Conservation (phyloP, 1,284 basidiomycete species). For the Malassezia sp. region DNA sequence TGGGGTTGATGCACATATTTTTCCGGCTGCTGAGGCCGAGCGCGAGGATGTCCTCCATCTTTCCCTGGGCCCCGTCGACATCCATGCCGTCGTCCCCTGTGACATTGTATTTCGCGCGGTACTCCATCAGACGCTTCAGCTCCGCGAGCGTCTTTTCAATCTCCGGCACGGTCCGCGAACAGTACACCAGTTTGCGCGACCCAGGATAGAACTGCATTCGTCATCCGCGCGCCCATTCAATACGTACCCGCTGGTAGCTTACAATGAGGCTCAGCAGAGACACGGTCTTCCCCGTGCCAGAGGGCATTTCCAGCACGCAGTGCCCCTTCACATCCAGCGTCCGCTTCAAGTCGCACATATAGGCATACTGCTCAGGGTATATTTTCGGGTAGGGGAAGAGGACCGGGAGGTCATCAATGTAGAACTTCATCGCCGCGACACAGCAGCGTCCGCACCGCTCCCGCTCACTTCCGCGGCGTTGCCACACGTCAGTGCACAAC, state of each 20-base stretch:
- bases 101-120: slow-evolving; percentile 53
- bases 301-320: slow-evolving; percentile 98
- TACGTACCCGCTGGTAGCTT: slow-evolving; percentile 80
- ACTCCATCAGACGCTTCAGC: slow-evolving; percentile 85
- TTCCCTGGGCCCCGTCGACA: slow-evolving; percentile 55
- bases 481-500: too few species aligned
- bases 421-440: slow-evolving; percentile 68
- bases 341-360: slow-evolving; percentile 96
- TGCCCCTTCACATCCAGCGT: slow-evolving; percentile 87
- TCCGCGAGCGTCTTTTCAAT: slow-evolving; percentile 97
- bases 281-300: slow-evolving; percentile 97
- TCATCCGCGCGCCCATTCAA: neutral
- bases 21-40: slow-evolving; percentile 88
- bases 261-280: slow-evolving; percentile 91
- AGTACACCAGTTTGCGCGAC: slow-evolving; percentile 90
- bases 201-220: slow-evolving; percentile 68
- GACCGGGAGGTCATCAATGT: slow-evolving; percentile 68
- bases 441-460: too few species aligned
- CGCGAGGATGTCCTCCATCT: slow-evolving; percentile 60
- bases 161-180: slow-evolving; percentile 98
- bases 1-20: slow-evolving; percentile 91
- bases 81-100: slow-evolving; percentile 55
- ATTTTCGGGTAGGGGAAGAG: slow-evolving; percentile 49
- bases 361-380: slow-evolving; percentile 82
- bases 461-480: too few species aligned